Conservation (phyloP, 2,329 filamentous ascomycete species). For the Fusarium falciforme region DNA sequence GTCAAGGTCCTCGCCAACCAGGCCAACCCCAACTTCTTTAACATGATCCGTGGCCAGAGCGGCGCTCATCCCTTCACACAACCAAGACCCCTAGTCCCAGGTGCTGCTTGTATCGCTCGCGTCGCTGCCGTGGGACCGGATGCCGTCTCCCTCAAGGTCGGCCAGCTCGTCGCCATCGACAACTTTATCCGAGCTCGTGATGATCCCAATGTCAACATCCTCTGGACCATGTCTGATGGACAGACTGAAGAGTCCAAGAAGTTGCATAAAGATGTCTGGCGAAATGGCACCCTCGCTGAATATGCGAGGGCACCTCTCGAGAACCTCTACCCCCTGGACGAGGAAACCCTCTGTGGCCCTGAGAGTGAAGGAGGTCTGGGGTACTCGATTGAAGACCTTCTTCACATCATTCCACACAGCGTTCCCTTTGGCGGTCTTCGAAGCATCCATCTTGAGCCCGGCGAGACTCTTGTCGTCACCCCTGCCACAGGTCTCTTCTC, state of each 20-base stretch:
- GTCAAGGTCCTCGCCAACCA: slow-evolving; percentile 40
- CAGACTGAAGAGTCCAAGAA: slow-evolving; percentile 40
- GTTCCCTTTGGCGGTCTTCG: slow-evolving; percentile 59
- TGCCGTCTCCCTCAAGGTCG: slow-evolving; percentile 45
- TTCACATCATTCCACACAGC: slow-evolving; percentile 48
- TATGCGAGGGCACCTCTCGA: slow-evolving; percentile 49
- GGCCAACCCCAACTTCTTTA: slow-evolving; percentile 42
- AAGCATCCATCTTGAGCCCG: slow-evolving; percentile 55
- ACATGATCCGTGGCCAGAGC: slow-evolving; percentile 24
- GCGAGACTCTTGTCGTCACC: slow-evolving; percentile 61
- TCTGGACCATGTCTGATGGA: slow-evolving; percentile 47
- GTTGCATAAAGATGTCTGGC: slow-evolving; percentile 45
- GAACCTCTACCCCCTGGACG: slow-evolving; percentile 48
- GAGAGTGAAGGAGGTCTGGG: slow-evolving; percentile 45
- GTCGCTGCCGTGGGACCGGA: slow-evolving; percentile 50
- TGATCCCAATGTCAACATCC: slow-evolving; percentile 43
- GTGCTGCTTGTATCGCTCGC: slow-evolving; percentile 50
- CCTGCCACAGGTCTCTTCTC: slow-evolving; percentile 64
- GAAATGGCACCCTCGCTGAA: slow-evolving; percentile 47
- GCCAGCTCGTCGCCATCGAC: slow-evolving; percentile 50
- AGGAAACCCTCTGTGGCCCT: slow-evolving; percentile 41
- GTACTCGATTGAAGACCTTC: slow-evolving; percentile 54
- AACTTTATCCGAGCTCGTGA: slow-evolving; percentile 47
- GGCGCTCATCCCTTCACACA: slow-evolving; percentile 25
- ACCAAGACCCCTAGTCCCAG: slow-evolving; percentile 48